Conservation (phyloP, 306 rosid species). For the Cicer cuneatum region DNA sequence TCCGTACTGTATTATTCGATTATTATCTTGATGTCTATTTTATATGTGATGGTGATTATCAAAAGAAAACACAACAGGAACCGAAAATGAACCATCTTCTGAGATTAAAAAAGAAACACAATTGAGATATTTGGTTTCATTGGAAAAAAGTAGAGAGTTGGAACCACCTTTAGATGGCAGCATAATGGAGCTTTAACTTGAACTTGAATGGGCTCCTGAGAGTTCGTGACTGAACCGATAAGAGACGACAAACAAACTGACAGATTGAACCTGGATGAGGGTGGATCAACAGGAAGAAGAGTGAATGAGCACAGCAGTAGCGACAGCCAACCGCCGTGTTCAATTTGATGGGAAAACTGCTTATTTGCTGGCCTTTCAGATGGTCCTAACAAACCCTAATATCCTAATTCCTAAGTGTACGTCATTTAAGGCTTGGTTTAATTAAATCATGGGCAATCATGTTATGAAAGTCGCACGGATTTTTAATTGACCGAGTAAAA, state of each 20-base stretch:
- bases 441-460: not conserved
- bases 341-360: not conserved
- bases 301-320: not conserved
- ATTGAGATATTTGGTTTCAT: not conserved
- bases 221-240: slow-evolving; percentile 1
- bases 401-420: slow-evolving; percentile 17
- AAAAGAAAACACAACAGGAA: not conserved
- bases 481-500: not conserved
- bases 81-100: not conserved
- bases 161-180: not conserved
- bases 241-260: not conserved
- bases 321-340: not conserved
- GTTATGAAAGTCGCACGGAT: not conserved
- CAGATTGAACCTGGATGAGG: not conserved
- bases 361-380: slow-evolving; percentile 1
- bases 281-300: not conserved
- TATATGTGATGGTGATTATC: not conserved
- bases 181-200: not conserved
- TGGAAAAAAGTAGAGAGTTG: not conserved
- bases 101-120: not conserved
- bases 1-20: too few species aligned
- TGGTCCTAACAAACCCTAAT: not conserved
- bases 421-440: slow-evolving; percentile 9
- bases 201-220: slow-evolving; percentile 3
- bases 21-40: not conserved